phyloP scores from a whole-genome alignment of 148 eudicot genomes.

The Dysphania ambrosioides region DNA sequence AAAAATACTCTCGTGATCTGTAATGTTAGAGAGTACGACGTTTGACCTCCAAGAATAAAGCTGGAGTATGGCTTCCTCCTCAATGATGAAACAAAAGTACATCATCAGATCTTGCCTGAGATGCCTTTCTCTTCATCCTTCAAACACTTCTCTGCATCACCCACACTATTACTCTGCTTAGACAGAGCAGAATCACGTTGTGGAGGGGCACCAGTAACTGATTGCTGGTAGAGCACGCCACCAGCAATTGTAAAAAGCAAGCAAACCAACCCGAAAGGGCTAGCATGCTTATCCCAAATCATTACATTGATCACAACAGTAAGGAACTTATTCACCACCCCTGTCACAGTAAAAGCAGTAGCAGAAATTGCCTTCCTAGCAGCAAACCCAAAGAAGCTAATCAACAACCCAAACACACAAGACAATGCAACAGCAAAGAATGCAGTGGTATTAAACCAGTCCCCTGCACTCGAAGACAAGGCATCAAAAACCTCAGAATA shows the following conservation, averaged over 20 bases:
- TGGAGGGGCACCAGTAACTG: constrained; percentile 62
- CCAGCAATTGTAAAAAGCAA: constrained; percentile 75
- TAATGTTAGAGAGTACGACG: constrained; percentile 8
- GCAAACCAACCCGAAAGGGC: constrained; percentile 83
- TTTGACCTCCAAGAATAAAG: background rate
- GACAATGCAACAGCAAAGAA: constrained; percentile 74
- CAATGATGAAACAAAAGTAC: background rate
- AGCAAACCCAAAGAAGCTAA: constrained; percentile 96
- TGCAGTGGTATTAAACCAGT: constrained; percentile 59
- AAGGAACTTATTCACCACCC: constrained; percentile 94
- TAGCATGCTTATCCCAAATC: constrained; percentile 98
- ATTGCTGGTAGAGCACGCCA: constrained; percentile 89
- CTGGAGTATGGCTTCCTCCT: background rate
- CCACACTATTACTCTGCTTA: constrained; percentile 41
- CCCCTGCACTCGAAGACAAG: constrained; percentile 33
- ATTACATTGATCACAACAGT: constrained; percentile 81
- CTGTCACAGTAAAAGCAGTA: constrained; percentile 95
- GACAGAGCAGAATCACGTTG: constrained; percentile 41
- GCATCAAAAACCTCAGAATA: constrained; percentile 69
- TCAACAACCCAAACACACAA: constrained; percentile 86
- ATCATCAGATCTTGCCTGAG: constrained; percentile 55
- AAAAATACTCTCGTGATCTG: background rate
- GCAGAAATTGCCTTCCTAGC: constrained; percentile 88
- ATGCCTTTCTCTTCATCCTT: constrained; percentile 48
- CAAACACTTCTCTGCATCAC: constrained; percentile 38